Evolutionary conservation across 768 basidiomycete species (phyloP).

Genomic region (Boletales sp.): DNA sequence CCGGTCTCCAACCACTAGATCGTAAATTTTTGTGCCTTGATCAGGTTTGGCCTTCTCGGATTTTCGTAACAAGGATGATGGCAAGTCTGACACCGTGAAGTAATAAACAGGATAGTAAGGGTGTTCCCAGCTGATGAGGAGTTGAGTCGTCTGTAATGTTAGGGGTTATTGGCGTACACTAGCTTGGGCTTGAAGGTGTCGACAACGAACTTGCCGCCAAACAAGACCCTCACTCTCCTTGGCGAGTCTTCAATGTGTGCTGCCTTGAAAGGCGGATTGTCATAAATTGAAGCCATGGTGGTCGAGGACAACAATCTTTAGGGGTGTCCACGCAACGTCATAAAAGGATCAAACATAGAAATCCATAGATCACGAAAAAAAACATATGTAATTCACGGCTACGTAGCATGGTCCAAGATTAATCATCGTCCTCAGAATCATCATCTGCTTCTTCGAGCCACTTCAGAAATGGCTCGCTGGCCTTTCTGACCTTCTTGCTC

Average conservation of each 20-base stretch:
- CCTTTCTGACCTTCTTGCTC: constrained; percentile 94
- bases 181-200: constrained; percentile 56
- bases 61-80: constrained; percentile 38
- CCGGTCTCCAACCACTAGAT: constrained; percentile 42
- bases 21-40: constrained; percentile 37
- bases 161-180: constrained; percentile 42
- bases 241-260: constrained; percentile 46
- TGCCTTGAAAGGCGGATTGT: constrained; percentile 34
- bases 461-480: constrained; percentile 93
- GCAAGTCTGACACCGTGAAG: constrained; percentile 45
- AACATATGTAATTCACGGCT: not conserved
- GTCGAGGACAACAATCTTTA: not conserved
- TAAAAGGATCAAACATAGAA: not conserved
- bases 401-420: not conserved
- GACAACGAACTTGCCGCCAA: constrained; percentile 47
- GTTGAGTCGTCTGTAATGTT: not conserved
- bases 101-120: constrained; percentile 53
- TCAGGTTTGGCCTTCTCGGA: constrained; percentile 27
- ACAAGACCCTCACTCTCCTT: constrained; percentile 54
- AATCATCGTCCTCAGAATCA: constrained; percentile 38
- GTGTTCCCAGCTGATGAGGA: constrained; percentile 49
- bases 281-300: constrained; percentile 14
- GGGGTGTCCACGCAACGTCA: not conserved
- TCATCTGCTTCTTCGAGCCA: constrained; percentile 91
- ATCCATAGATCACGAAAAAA: constrained; percentile 13